Base-by-base conservation (phyloP, 2,329 filamentous ascomycete species). In the Sporothrix pseudoabietina region DNA sequence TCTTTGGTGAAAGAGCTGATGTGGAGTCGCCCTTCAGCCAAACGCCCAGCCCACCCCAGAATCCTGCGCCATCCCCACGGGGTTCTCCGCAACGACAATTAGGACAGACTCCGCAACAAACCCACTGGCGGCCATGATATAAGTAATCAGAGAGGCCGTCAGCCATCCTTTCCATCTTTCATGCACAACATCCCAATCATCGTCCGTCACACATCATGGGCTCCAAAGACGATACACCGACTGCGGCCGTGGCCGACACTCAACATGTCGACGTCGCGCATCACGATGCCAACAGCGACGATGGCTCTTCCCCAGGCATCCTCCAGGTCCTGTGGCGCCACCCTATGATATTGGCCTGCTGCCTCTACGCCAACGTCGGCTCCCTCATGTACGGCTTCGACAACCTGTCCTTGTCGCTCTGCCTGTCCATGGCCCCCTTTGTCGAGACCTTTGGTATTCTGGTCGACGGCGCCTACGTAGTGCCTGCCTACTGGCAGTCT, bases 341-440 rank as follows among this genome's bases (percentile, higher is more conserved):
- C 35, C 61, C 35, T 35, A 65, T 26, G 35, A 44, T 65, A 12
- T 8, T 65, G 32, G 19, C 22, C 3, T 65, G 61, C 61, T 65
- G 61, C 9, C 35, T 65, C 12, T 65, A 65, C 35, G 61, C 61
- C 65, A 68, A 52, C 65, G 26, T 68, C 41, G 65, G 65, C 39
- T 49, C 39, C 41, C 44, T 68, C 44, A 68, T 52, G 65, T 68
- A 68, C 44, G 65, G 65, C 44, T 68, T 47, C 26, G 65, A 68
- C 22, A 68, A 68, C 41, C 26, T 49, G n/a, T 32, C 65, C 10
- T 9, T 68, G 22, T 68, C 65, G 10, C n/a, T 68, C 7, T 68
- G 65, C 22, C 44, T 52, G n/a, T 47, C n/a, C 22, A 68, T 52
- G 22, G 5, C 44, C 26, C 41, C 65, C 2, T 68, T 52, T 52